Evolutionary conservation across 768 basidiomycete genomes (phyloP).

Genomic region (Podaxis rugospora): DNA sequence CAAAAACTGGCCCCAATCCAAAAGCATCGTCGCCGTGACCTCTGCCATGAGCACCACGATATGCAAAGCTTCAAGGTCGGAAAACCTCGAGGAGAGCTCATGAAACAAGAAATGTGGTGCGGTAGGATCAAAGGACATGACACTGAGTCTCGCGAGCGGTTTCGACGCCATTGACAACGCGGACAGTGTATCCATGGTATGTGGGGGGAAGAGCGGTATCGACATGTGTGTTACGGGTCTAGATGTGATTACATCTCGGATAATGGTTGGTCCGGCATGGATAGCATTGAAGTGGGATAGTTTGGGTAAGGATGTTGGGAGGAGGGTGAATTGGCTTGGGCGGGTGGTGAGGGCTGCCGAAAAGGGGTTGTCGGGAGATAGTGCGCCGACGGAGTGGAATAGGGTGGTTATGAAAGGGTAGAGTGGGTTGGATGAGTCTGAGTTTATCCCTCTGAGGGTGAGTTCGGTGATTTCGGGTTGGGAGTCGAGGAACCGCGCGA

Average conservation of each 20-base stretch:
- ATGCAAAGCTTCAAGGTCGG: constrained; percentile 54
- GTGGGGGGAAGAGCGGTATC: constrained; percentile 44
- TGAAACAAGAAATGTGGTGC: constrained; percentile 40
- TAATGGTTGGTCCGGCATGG: constrained; percentile 42
- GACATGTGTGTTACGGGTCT: constrained; percentile 48
- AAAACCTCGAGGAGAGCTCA: constrained; percentile 43
- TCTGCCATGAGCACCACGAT: constrained; percentile 51
- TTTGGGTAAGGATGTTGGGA: constrained; percentile 38
- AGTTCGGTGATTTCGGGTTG: constrained; percentile 48
- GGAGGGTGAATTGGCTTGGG: constrained; percentile 28
- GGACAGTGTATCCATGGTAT: constrained; percentile 36
- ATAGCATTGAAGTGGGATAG: constrained; percentile 50
- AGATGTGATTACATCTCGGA: constrained; percentile 39
- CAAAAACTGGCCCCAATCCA: constrained; percentile 32
- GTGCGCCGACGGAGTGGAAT: constrained; percentile 12
- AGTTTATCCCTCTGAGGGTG: constrained; percentile 49
- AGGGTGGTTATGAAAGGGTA: constrained; percentile 20
- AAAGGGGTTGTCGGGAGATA: constrained; percentile 17
- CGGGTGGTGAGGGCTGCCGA: constrained; percentile 7
- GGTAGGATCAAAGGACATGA: constrained; percentile 52
- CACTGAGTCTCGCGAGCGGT: constrained; percentile 45
- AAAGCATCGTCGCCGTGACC: constrained; percentile 34
- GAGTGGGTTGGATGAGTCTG: constrained; percentile 19
- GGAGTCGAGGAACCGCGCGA: constrained; percentile 47
- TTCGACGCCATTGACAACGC: constrained; percentile 33